Evolutionary conservation across 2,329 filamentous ascomycete genomes (phyloP), one percentile per base, ranked within the genome.

Genomic region (Colletotrichum gloeosporioides): DNA sequence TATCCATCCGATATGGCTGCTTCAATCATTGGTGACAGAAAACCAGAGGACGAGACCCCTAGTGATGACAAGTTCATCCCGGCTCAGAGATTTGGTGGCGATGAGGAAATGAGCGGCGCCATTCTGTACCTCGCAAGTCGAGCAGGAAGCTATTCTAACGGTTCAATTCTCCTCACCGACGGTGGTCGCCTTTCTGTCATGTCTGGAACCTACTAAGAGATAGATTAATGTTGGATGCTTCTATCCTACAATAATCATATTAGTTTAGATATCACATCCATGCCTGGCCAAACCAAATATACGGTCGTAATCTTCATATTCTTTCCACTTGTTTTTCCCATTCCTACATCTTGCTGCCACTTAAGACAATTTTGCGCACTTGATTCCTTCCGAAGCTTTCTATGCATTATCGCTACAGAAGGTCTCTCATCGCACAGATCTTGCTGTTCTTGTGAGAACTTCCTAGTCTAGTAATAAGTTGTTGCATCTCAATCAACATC

Each of bases 121-220:
- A 88, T 95, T 22, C 81, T 95, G 69, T 95, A 92, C 85, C 85
- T 95, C 80, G 90, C 90, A 6, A 91, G 90, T 66, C 85, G 89
- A 75, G 92, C 92, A 4, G 93, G 93, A 1, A 90, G 90, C 6
- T 95, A 93, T 82, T 85, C 90, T 78, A 94, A 94, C 82, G 93
- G 93, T 3, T 89, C 89, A 73, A 88, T 92, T 15, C 83, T 94
- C 64, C 83, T 94, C 7, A 86, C 90, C 1, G 93, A 95, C 81
- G 93, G 92, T 68, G 93, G 92, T 2, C 87, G 92, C 68, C 80
- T 95, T 71, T 86, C 86, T 27, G 88, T 85, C 15, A 86, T 92
- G 78, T 32, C 31, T 15, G 32, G 59, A 8, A 63, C 59, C 13
- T 63, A 63, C 59, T 63, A 63, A 15, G 39, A 31, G 6, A 13